Evolutionary conservation across 306 rosid species (phyloP).

Genomic region (Prunus davidiana): DNA sequence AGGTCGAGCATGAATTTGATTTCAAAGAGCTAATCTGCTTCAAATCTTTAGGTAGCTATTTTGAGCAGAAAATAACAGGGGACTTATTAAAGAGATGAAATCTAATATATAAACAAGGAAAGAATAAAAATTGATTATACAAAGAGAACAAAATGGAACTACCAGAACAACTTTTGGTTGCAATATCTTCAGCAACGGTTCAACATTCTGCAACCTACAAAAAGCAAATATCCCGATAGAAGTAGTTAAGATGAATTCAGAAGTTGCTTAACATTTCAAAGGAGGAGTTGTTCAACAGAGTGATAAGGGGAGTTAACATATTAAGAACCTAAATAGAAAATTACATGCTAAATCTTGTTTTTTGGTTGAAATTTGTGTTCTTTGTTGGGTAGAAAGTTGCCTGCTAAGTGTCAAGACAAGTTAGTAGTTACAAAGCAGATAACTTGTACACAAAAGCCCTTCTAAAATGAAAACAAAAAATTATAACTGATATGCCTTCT

Average conservation of each 20-base stretch:
- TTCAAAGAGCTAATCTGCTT: conserved; percentile 32
- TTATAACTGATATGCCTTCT: no score
- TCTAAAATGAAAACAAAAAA: no score
- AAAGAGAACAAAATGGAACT: conserved; percentile 15
- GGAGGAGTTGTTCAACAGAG: background rate
- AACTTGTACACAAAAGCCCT: no score
- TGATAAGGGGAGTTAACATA: background rate
- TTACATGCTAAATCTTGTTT: background rate
- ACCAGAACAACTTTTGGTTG: conserved; percentile 72
- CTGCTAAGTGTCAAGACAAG: no score
- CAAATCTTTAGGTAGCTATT: conserved; percentile 62
- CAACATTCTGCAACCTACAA: conserved; percentile 56
- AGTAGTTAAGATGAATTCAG: background rate
- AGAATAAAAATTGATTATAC: background rate
- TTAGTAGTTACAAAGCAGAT: no score
- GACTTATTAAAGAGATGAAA: background rate
- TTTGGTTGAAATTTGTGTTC: no score
- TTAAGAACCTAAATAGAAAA: background rate
- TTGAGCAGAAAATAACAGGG: conserved; percentile 12
- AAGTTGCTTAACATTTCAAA: background rate
- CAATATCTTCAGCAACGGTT: conserved; percentile 51
- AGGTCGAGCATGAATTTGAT: conserved; percentile 34
- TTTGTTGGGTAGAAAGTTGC: no score
- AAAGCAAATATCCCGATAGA: conserved; percentile 10
- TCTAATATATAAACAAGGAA: conserved; percentile 1